phyloP scores from a whole-genome alignment of 352 stramenopile genomes.

The Phytophthora sojae region DNA sequence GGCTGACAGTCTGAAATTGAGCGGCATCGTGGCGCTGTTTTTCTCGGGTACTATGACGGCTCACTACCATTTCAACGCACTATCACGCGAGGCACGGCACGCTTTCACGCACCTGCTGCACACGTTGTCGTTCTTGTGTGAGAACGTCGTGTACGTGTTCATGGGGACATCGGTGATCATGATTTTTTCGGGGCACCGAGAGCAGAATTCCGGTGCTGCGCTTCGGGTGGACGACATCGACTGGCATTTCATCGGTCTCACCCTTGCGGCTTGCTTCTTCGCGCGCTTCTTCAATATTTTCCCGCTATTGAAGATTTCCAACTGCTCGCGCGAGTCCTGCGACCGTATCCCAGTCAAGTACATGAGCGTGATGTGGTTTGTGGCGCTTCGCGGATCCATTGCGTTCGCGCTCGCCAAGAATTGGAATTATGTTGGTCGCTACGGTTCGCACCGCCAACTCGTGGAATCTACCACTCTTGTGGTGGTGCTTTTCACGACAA shows the following conservation, averaged over 20 bases:
- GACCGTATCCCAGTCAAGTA: constrained; percentile 73
- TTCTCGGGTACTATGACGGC: constrained; percentile 92
- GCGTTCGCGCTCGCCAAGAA: constrained; percentile 92
- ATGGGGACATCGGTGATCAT: constrained; percentile 88
- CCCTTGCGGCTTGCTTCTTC: constrained; percentile 67
- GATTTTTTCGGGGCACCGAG: constrained; percentile 75
- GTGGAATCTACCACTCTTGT: constrained; percentile 88
- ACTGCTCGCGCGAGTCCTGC: constrained; percentile 56
- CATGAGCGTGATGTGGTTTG: constrained; percentile 93
- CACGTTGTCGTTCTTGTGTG: constrained; percentile 79
- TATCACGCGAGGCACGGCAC: constrained; percentile 80
- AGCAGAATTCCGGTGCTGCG: constrained; percentile 54
- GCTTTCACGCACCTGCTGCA: constrained; percentile 87
- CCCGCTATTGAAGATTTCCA: constrained; percentile 72
- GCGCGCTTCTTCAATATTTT: constrained; percentile 85
- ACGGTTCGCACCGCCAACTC: constrained; percentile 79
- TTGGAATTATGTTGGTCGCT: constrained; percentile 74
- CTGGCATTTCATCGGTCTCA: constrained; percentile 80
- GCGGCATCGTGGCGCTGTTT: constrained; percentile 94
- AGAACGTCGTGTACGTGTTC: constrained; percentile 88
- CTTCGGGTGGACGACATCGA: constrained; percentile 81
- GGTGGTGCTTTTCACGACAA: constrained; percentile 89
- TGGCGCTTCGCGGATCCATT: constrained; percentile 93
- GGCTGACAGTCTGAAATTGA: constrained; percentile 78
- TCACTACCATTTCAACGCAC: constrained; percentile 88